Conservation (phyloP, 768 basidiomycete genomes). For the Lentinula detonsa region DNA sequence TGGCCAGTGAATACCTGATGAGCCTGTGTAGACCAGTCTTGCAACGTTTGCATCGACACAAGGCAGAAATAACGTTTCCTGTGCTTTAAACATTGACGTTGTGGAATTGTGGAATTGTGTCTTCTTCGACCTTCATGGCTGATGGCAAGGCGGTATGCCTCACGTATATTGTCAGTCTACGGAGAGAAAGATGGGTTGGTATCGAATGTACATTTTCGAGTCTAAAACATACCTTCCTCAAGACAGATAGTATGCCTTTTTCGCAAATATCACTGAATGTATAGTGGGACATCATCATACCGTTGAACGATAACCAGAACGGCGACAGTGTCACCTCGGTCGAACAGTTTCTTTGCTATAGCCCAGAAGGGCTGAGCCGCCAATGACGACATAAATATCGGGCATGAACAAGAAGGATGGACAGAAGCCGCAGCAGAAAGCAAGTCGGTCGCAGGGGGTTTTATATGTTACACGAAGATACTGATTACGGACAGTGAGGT, state of each 20-base stretch:
- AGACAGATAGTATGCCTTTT: conserved; percentile 43
- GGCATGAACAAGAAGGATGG: background rate
- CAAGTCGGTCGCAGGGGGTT: too few species aligned
- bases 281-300: conserved; percentile 57
- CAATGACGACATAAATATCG: conserved; percentile 53
- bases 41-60: conserved; percentile 41
- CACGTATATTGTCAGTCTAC: conserved; percentile 43
- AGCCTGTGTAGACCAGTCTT: conserved; percentile 68
- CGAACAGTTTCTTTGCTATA: conserved; percentile 56
- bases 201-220: conserved; percentile 22
- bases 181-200: too few species aligned
- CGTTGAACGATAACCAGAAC: conserved; percentile 71
- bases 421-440: too few species aligned
- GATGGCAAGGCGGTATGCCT: conserved; percentile 65
- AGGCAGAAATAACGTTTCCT: conserved; percentile 46
- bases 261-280: conserved; percentile 59
- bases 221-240: conserved; percentile 36
- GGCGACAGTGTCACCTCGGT: conserved; percentile 54
- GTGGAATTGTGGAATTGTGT: conserved; percentile 56
- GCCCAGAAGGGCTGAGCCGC: conserved; percentile 66
- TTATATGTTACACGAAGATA: too few species aligned
- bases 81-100: conserved; percentile 77
- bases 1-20: conserved; percentile 60
- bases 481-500: too few species aligned
- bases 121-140: conserved; percentile 38